A percentile compares a stretch with the other conserved stretches of the same genome.
These are phyloP conservation scores for Xylariaceae sp. DNA, from an alignment of 2,329 filamentous ascomycete species.

Conservation along the genomic window DNA sequence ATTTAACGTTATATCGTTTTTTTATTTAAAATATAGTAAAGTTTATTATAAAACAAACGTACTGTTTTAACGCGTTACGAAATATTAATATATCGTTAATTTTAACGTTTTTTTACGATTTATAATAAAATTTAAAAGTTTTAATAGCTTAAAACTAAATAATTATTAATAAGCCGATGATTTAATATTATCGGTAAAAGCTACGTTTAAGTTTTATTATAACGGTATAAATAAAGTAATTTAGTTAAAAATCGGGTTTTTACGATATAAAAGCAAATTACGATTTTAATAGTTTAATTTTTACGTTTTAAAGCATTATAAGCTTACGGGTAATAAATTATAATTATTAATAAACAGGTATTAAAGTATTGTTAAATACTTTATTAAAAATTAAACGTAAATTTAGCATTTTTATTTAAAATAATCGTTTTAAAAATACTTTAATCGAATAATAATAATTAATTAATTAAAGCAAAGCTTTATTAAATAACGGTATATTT, in stretches of 20 bases:
- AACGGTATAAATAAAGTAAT: not conserved
- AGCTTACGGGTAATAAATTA: not conserved
- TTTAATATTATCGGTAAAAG: not conserved
- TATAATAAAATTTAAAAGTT: not conserved
- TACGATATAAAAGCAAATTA: not conserved
- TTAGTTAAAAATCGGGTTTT: not conserved
- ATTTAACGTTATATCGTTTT: not conserved
- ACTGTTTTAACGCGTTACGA: not conserved
- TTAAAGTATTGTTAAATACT: not conserved
- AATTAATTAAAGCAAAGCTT: not conserved
- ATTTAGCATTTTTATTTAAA: not conserved
- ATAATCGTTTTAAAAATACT: not conserved
- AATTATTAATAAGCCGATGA: not conserved
- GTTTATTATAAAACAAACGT: not conserved
- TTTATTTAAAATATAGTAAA: not conserved
- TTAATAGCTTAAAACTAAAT: not conserved
- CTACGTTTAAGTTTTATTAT: not conserved
- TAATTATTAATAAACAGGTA: not conserved
- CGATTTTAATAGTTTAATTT: not conserved
- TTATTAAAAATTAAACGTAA: not conserved
- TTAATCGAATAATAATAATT: not conserved
- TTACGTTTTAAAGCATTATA: not conserved
- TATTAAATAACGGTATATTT: not conserved
- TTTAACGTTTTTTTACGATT: not conserved
- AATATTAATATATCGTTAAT: not conserved